Base-by-base conservation (phyloP, 331 rosid genomes). In the Acacia concinna region DNA sequence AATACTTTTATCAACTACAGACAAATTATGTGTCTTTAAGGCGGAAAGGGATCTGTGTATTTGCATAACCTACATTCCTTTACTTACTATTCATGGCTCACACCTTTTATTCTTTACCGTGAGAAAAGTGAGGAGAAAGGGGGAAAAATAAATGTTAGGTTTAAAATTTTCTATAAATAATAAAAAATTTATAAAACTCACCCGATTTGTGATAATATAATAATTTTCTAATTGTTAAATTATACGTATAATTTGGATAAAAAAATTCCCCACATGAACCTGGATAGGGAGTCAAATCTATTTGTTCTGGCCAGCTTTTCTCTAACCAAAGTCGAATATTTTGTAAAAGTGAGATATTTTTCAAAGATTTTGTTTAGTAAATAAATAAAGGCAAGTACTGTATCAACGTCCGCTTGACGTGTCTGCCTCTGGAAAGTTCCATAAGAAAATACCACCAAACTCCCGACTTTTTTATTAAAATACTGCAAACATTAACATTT, bases 331-430 rank as follows among this genome's bases (percentile, higher is more conserved):
- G 63, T 30, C 41, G 49, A 54, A 52, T 23, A 14, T 49, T 38
- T 10, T 68, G 21, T 31, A 38, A 23, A 40, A 21, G 73, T 38
- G 2, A 27, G 51, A 68, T 68, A 20, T 40, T 4, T 38, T 40
- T 40, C 13, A 18, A 21, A 3, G 57, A 59, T 44, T 4, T 38
- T 3, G 81, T 60, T 57, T 38, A 2, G 41, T 9, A 32, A 17
- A 21, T 20, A 60, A 28, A 8, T 21, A 23, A 65, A 66, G 65
- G 56, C 20, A 0, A 21, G 14, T 46, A 57, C 38, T 35, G 76
- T 74, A 70, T 46, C 51, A 72, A 77, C 66, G 52, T 79, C 76
- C 44, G 37, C 81, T 52, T 52, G 63, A 83, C 79, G 75, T 56
- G 78, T 12, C 49, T 34, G 81, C 43, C 54, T 51, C 35, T 21